These are phyloP conservation scores for Pistacia atlantica DNA, from an alignment of 345 rosid genomes.

Conservation along the genomic window DNA sequence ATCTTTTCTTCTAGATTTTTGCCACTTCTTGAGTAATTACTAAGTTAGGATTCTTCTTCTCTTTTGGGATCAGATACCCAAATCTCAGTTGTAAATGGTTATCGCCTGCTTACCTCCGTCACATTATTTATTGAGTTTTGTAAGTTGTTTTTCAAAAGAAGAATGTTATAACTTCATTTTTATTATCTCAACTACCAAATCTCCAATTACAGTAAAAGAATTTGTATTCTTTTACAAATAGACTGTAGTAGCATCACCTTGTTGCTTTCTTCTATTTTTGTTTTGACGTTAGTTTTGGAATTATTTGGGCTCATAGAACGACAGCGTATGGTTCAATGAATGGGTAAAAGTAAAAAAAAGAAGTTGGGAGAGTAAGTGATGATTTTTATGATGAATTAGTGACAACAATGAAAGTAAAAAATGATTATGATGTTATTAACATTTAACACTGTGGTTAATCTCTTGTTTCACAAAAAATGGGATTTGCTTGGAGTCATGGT, in stretches of 20 bases:
- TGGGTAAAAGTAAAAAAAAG: neutral
- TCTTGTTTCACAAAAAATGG: neutral
- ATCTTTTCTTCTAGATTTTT: neutral
- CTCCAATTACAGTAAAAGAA: slow-evolving; percentile 10
- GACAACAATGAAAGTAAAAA: slow-evolving; percentile 9
- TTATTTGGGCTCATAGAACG: slow-evolving; percentile 3
- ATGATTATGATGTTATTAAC: slow-evolving; percentile 24
- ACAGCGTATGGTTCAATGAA: slow-evolving; percentile 5
- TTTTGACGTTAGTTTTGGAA: neutral
- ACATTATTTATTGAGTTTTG: no score
- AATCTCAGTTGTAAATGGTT: neutral
- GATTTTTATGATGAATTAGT: neutral
- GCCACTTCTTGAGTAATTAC: neutral
- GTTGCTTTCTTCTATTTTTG: slow-evolving; percentile 1
- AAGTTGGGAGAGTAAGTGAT: neutral
- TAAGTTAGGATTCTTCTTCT: neutral
- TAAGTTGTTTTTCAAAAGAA: neutral
- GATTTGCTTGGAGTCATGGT: slow-evolving; percentile 6
- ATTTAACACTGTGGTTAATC: slow-evolving; percentile 1
- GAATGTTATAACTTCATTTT: neutral
- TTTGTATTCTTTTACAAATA: neutral
- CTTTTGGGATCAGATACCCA: neutral
- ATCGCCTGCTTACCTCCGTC: no score
- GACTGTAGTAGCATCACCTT: slow-evolving; percentile 8
- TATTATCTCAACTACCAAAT: slow-evolving; percentile 9